phyloP scores from a whole-genome alignment of 306 rosid species.

The Cucumis melo region DNA sequence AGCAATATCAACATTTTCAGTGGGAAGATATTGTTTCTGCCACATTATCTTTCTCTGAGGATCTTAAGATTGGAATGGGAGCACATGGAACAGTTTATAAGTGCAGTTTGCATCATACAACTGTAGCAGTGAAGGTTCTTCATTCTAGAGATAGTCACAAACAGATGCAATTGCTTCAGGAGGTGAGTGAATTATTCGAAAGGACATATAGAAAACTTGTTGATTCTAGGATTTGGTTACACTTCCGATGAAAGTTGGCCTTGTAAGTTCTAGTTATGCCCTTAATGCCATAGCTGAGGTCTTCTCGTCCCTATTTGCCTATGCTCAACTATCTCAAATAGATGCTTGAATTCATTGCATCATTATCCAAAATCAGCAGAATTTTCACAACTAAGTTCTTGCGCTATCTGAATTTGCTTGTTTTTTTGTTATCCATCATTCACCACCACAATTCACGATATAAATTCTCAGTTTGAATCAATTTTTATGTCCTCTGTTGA shows the following conservation, averaged over 20 bases:
- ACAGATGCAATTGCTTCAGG: conserved; percentile 64
- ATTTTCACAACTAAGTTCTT: not conserved
- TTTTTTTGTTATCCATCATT: not conserved
- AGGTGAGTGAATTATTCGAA: conserved; percentile 34
- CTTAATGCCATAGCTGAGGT: not conserved
- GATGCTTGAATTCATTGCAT: not conserved
- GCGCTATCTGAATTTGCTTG: not conserved
- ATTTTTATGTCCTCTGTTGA: conserved; percentile 11
- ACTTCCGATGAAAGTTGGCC: not conserved
- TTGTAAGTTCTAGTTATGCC: not conserved
- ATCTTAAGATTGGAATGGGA: conserved; percentile 72
- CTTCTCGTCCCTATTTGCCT: not conserved
- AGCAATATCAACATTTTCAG: conserved; percentile 37
- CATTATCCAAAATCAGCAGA: not conserved
- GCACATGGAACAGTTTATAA: conserved; percentile 70
- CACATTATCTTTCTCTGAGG: conserved; percentile 79
- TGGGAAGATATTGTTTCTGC: conserved; percentile 86
- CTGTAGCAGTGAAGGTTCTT: conserved; percentile 87
- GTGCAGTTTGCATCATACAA: conserved; percentile 77
- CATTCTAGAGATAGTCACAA: conserved; percentile 36
- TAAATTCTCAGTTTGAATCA: not conserved
- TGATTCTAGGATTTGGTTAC: not conserved
- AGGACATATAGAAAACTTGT: not conserved
- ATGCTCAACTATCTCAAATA: not conserved
- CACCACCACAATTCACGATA: not conserved